Evolutionary conservation across 345 rosid genomes (phyloP).

Genomic region (Euphorbia peplus): DNA sequence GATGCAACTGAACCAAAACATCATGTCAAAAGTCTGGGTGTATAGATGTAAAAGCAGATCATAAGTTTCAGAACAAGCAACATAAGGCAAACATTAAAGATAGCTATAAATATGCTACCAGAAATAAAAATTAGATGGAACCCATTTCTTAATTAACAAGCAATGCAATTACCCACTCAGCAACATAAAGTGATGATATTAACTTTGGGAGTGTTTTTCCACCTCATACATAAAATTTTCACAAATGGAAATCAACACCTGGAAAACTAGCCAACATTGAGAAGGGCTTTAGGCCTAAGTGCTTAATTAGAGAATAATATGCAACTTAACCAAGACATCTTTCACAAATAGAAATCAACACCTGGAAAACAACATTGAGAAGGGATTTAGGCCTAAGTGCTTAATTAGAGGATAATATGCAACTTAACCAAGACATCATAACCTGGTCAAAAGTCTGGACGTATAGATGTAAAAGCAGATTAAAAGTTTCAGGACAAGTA

Average conservation of each 20-base stretch:
- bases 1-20: slow-evolving; percentile 55
- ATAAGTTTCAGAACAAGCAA: not conserved
- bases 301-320: slow-evolving; percentile 6
- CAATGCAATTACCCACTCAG: not conserved
- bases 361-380: too few species aligned
- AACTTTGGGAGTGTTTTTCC: too few species aligned
- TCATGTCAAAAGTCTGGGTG: slow-evolving; percentile 6
- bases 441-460: slow-evolving; percentile 3
- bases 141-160: not conserved
- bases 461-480: not conserved
- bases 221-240: not conserved
- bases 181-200: not conserved
- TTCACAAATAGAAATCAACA: too few species aligned
- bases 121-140: not conserved
- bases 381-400: too few species aligned
- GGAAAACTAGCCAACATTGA: not conserved
- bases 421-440: slow-evolving; percentile 48
- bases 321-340: too few species aligned
- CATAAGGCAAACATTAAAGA: not conserved
- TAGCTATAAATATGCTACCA: not conserved
- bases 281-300: not conserved
- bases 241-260: not conserved
- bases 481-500: not conserved
- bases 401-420: too few species aligned
- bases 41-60: not conserved